Evolutionary conservation across 148 eudicot genomes (phyloP).

Genomic region (Amaranthus hypochondriacus): DNA sequence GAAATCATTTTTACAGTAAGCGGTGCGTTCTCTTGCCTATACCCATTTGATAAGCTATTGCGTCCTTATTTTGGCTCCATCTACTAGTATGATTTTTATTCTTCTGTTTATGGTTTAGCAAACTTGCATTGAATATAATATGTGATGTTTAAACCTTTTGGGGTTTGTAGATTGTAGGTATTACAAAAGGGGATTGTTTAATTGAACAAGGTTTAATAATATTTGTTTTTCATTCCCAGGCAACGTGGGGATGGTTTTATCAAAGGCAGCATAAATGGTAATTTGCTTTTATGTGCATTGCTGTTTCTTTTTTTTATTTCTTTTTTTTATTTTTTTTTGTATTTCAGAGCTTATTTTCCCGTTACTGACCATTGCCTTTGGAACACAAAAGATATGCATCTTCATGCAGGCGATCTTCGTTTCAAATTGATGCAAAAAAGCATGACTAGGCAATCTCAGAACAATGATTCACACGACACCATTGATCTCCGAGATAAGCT

Average conservation of each 20-base stretch:
- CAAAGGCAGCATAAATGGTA: conserved; percentile 47
- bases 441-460: conserved; percentile 22
- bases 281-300: conserved; percentile 16
- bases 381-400: conserved; percentile 39
- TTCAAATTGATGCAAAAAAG: conserved; percentile 65
- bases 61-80: too few species aligned
- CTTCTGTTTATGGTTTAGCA: background rate
- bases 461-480: conserved; percentile 29
- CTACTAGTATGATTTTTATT: too few species aligned
- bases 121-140: background rate
- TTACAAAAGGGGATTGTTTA: background rate
- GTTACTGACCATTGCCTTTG: conserved; percentile 30
- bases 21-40: conserved; percentile 34
- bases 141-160: background rate
- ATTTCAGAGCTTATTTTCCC: conserved; percentile 18
- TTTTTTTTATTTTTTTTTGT: conserved; percentile 1
- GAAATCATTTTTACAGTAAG: conserved; percentile 31
- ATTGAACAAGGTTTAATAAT: background rate
- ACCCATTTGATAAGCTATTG: too few species aligned
- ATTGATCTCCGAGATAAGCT: conserved; percentile 63
- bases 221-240: conserved; percentile 37
- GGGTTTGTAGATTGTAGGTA: background rate
- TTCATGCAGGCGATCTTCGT: conserved; percentile 68
- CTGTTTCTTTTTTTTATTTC: conserved; percentile 9
- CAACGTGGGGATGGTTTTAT: conserved; percentile 42